Base-by-base conservation (phyloP, 768 basidiomycete species). In the Lactifluus volemus region DNA sequence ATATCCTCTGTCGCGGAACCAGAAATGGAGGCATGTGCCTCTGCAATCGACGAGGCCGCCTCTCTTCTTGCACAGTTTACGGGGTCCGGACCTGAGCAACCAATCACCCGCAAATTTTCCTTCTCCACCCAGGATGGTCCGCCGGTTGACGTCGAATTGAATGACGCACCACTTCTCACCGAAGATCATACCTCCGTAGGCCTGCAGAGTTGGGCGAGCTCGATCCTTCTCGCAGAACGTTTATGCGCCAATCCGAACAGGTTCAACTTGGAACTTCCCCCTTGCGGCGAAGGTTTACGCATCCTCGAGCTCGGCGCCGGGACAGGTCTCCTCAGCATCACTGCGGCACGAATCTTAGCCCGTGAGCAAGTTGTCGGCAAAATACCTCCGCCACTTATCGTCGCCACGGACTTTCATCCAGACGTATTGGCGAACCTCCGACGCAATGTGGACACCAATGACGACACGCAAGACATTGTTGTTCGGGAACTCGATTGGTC, bases 291-390 rank as follows among this genome's bases (percentile, higher is more conserved):
- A 34, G 32, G 55, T 34, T 29, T 64, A 5, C 65, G 68, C 17
- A 68, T 92, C 12, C 78, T 93, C 47, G 89, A 94, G 71, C 79
- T 94, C n/a, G 90, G 91, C 5, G 88, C 89, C 0, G 91, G 91
- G 3, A 93, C 91, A 0, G 91, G 91, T 4, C 74, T 92, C 57
- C 78, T 92, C n/a, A 88, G 88, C 65, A 85, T 94, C 63, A 77
- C 81, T 11, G 74, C 78, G 1, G 81, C 82, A 1, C 83, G 80
- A 66, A 67, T 85, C 3, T 70, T 82, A 9, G 67, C 58, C 8
- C 65, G 60, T 29, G 50, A 29, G 14, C 30, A 45, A 12, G 25
- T 44, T 8, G 59, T 61, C 34, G n/a, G 44, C 15, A 21, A 9
- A 12, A 9, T 68, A 1, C 58, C 62, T 7, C 68, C 74, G 0